Base-by-base conservation (phyloP, 805 yeast species). In the Spencermartinsiella europaea region DNA sequence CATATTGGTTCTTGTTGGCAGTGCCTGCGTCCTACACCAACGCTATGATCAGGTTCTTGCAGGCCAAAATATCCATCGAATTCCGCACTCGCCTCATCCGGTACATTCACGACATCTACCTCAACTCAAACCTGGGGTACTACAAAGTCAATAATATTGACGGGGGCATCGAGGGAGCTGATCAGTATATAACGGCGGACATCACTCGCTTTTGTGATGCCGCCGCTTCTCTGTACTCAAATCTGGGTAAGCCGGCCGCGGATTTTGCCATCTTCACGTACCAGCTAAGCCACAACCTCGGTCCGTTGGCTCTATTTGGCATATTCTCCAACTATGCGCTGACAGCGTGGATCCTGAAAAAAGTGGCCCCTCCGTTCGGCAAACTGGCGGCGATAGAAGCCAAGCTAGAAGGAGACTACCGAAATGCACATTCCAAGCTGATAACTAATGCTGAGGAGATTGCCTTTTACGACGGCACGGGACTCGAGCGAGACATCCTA, bases 1-100 rank as follows among this genome's bases (percentile, higher is more conserved):
- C 79, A 7, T 84, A 85, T 64, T 90, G 97, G 97, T 78, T 90
- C 48, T 66, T 85, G 49, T 81, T 90, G 60, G 96, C 96, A 0
- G 79, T 90, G 51, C 98, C 98, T 1, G 95, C 96, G 0, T 81
- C 93, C 2, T 90, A 87, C 64, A 85, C 96, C 27, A 90, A 90
- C 65, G 84, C 95, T 40, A 89, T 91, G 48, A 90, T 90, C 61
- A 85, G 84, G 61, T 86, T 77, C 58, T 68, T 90, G 55, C 85
- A 89, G 45, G 78, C 82, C 58, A 75, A 86, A 56, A 69, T 90
- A 48, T 80, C 95, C 10, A 72, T 88, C 45, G 86, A 85, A 57
- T 90, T 90, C 70, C 79, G 97, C 71, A 83, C 93, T 1, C 82
- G 82, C 53, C 71, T 90, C 56, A 79, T 83, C 33, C 77, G 96